Base-by-base conservation (phyloP, 306 rosid species). In the Macrotyloma uniflorum region DNA sequence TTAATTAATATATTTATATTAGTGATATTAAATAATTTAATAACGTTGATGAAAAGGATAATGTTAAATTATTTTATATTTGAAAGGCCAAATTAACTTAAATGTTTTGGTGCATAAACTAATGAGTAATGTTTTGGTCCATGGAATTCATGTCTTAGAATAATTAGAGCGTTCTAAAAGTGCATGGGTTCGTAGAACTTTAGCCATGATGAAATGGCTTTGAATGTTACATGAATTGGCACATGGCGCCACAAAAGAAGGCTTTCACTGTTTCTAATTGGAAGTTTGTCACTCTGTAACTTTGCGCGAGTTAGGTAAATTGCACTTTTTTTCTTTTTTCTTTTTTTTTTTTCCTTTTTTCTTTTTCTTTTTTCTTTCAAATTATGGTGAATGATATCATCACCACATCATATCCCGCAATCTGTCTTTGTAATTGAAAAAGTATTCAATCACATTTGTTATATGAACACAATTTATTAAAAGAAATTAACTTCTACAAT, bases 151-250 rank as follows among this genome's bases (percentile, higher is more conserved):
- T 49, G 71, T 32, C 35, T 59, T 38, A 10, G 43, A 23, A 54
- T 70, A 54, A 43, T 16, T n/a, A 33, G 47, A 43, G 35, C 50
- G 46, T 72, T 83, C 9, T 47, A 73, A 83, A 82, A 72, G 70
- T 38, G 55, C 70, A 58, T 32, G 73, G 53, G 24, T 67, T 57
- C 67, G 23, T 3, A 23, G 13, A 40, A 42, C 64, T 75, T 69
- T 53, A 38, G 51, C 13, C 85, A 36, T 58, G 10, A 49, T 14
- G 67, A 6, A 47, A 79, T 69, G 74, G 32, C 30, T 57, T 70
- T 75, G 51, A 42, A 23, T 54, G 67, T 66, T 53, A 3, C 74
- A 77, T 57, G 71, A 46, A 70, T 45, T 15, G 16, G 50, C 38
- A 49, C 28, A 38, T 32, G 78, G 40, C 78, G 57, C 80, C 77